These are phyloP conservation scores for Kwoniella bestiolae DNA, from an alignment of 768 basidiomycete species.

Conservation along the genomic window DNA sequence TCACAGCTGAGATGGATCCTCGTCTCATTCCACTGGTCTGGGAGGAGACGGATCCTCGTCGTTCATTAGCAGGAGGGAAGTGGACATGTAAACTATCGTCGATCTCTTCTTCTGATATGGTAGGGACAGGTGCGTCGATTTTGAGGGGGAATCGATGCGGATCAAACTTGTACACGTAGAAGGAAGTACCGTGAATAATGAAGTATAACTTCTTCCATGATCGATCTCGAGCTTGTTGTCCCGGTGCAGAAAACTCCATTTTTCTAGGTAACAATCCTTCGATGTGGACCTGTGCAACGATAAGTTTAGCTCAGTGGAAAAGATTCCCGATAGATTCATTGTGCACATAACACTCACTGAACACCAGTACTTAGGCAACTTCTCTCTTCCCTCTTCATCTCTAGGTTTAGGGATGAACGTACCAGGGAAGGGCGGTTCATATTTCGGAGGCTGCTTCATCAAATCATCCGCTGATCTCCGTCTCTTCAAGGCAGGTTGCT, in stretches of 20 bases:
- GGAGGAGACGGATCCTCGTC: slow-evolving; percentile 12
- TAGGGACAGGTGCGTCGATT: slow-evolving; percentile 35
- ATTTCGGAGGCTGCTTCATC: slow-evolving; percentile 56
- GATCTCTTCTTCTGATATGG: slow-evolving; percentile 46
- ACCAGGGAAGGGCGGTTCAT: slow-evolving; percentile 57
- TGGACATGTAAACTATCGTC: slow-evolving; percentile 56
- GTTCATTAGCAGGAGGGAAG: slow-evolving; percentile 39
- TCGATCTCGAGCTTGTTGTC: slow-evolving; percentile 83
- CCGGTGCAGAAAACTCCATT: slow-evolving; percentile 86
- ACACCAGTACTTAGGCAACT: slow-evolving; percentile 80
- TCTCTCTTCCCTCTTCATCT: slow-evolving; percentile 79
- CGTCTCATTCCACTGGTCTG: slow-evolving; percentile 4
- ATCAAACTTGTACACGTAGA: slow-evolving; percentile 66
- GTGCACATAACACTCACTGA: slow-evolving; percentile 52
- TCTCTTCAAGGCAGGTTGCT: slow-evolving; percentile 45
- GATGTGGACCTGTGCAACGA: slow-evolving; percentile 65
- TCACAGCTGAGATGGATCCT: slow-evolving; percentile 14
- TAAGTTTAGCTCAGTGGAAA: neutral
- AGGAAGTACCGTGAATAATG: slow-evolving; percentile 88
- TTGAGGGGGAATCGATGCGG: slow-evolving; percentile 56
- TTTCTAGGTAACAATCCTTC: slow-evolving; percentile 83
- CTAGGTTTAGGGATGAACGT: slow-evolving; percentile 56
- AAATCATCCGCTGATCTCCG: slow-evolving; percentile 58
- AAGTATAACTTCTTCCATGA: slow-evolving; percentile 89
- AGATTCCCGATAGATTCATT: neutral